Percentiles rank a stretch among this genome's conserved stretches.
phyloP scores from a whole-genome alignment of 345 rosid genomes.

The Pugionium cornutum region DNA sequence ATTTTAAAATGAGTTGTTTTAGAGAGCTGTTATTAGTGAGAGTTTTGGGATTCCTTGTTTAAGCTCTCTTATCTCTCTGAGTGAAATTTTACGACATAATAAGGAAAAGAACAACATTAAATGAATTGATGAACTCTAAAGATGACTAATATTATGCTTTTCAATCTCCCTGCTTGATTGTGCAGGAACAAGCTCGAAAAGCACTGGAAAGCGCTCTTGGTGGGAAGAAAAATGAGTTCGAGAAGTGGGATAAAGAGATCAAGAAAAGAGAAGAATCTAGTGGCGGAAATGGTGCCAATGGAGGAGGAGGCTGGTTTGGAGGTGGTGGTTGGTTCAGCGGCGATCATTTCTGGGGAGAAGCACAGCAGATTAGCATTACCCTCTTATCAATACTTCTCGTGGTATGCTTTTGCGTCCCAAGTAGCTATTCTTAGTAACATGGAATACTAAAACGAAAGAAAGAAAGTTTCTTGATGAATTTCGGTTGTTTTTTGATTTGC shows the following conservation, averaged over 20 bases:
- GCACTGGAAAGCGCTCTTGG: constrained; percentile 90
- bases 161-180: background rate
- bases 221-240: constrained; percentile 81
- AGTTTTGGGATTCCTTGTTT: background rate
- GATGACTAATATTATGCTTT: constrained; percentile 6
- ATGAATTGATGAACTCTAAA: background rate
- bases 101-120: background rate
- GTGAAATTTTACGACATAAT: too few relatives aligned
- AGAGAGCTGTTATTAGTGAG: too few relatives aligned
- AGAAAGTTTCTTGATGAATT: background rate
- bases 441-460: background rate
- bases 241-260: constrained; percentile 84
- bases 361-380: constrained; percentile 64
- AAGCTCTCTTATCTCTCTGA: background rate
- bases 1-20: too few relatives aligned
- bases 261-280: constrained; percentile 81
- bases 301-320: constrained; percentile 92
- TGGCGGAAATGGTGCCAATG: constrained; percentile 58
- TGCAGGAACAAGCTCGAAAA: constrained; percentile 84
- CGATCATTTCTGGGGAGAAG: constrained; percentile 78
- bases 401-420: constrained; percentile 48
- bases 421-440: background rate
- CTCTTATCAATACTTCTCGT: constrained; percentile 60
- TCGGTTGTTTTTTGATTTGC: constrained; percentile 35
- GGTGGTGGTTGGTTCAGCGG: constrained; percentile 81